Conservation (phyloP, 2,329 filamentous ascomycete species). For the Diaporthe helianthi region DNA sequence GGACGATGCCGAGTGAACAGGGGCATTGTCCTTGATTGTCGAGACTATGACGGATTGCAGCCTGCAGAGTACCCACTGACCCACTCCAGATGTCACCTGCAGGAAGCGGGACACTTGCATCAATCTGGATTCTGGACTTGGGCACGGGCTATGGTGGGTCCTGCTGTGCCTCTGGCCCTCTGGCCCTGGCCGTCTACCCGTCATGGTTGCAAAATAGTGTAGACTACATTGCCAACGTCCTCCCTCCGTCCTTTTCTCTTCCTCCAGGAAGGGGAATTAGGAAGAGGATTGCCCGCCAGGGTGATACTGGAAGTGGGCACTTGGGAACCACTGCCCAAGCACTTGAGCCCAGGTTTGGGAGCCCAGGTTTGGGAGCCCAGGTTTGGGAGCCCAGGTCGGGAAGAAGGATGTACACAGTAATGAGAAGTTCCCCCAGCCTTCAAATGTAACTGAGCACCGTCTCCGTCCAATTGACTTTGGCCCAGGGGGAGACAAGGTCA, state of each 20-base stretch:
- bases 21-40: slow-evolving; percentile 8
- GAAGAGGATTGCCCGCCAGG: background rate
- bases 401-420: too few relatives aligned
- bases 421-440: background rate
- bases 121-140: too few relatives aligned
- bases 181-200: too few relatives aligned
- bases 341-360: background rate
- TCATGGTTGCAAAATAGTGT: background rate
- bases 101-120: slow-evolving; percentile 25
- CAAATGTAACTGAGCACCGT: background rate
- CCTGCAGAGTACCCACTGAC: slow-evolving; percentile 8
- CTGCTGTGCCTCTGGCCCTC: background rate
- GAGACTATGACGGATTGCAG: slow-evolving; percentile 19
- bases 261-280: slow-evolving; percentile 22
- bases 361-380: background rate
- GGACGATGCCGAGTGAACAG: slow-evolving; percentile 1
- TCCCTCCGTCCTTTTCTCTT: background rate
- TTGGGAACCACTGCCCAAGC: too few relatives aligned
- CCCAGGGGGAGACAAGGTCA: background rate
- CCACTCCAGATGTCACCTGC: slow-evolving; percentile 15
- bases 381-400: background rate
- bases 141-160: slow-evolving; percentile 5
- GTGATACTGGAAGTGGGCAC: background rate
- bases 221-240: background rate
- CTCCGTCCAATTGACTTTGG: background rate